phyloP scores from a whole-genome alignment of 345 rosid genomes.

The Dovyalis caffra region DNA sequence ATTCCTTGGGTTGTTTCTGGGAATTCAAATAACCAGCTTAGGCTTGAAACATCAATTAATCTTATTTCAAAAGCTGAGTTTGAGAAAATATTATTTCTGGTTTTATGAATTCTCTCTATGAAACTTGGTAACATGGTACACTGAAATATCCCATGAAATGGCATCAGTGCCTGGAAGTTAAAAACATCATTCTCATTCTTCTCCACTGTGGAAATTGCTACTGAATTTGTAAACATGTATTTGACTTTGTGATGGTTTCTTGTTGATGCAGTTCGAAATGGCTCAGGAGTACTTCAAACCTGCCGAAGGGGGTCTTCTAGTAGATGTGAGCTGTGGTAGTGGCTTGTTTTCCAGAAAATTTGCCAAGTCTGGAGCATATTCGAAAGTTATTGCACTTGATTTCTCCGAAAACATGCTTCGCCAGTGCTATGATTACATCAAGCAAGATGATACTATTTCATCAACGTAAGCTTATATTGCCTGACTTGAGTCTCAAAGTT shows the following conservation, averaged over 20 bases:
- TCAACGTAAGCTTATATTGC: slow-evolving; percentile 31
- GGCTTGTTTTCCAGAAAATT: slow-evolving; percentile 91
- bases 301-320: slow-evolving; percentile 71
- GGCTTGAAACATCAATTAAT: no score
- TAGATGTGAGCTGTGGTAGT: slow-evolving; percentile 96
- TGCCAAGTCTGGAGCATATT: slow-evolving; percentile 69
- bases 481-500: slow-evolving; percentile 1
- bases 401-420: slow-evolving; percentile 97
- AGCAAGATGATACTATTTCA: slow-evolving; percentile 50
- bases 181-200: not conserved
- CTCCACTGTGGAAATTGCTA: not conserved
- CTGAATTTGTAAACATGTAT: not conserved
- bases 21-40: not conserved
- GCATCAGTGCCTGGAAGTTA: not conserved
- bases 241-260: slow-evolving; percentile 3
- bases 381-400: slow-evolving; percentile 84
- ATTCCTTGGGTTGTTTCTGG: slow-evolving; percentile 5
- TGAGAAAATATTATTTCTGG: not conserved
- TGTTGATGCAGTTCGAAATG: slow-evolving; percentile 72
- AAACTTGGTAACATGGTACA: slow-evolving; percentile 1
- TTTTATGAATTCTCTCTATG: not conserved
- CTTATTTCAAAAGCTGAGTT: not conserved
- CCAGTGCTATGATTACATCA: slow-evolving; percentile 79
- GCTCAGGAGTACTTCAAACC: slow-evolving; percentile 88
- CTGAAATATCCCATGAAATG: not conserved